Percentiles rank a stretch among this genome's conserved stretches.
Evolutionary conservation across 305 asterid species (phyloP).

Genomic region (Caryopteris hybrid): DNA sequence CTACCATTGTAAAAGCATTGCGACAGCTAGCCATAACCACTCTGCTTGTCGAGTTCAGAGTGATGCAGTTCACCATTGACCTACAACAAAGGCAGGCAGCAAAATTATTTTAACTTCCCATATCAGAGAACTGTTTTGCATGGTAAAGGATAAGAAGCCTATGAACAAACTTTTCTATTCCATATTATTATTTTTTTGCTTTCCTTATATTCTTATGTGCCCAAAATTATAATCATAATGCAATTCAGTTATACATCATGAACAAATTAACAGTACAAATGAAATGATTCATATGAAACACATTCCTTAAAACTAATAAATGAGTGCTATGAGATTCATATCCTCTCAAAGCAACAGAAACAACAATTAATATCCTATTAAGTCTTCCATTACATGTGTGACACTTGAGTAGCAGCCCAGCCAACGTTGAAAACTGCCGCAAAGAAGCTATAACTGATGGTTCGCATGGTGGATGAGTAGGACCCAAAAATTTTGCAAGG

Average conservation of each 20-base stretch:
- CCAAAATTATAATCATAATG: neutral
- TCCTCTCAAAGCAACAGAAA: neutral
- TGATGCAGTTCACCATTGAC: constrained; percentile 98
- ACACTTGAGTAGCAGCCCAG: constrained; percentile 98
- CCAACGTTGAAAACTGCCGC: constrained; percentile 87
- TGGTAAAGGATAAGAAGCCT: neutral
- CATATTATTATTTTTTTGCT: neutral
- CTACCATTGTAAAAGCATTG: constrained; percentile 88
- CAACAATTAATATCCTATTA: neutral
- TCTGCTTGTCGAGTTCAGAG: constrained; percentile 85
- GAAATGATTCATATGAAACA: neutral
- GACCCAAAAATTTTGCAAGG: constrained; percentile 77
- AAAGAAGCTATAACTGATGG: constrained; percentile 66
- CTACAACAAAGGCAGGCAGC: constrained; percentile 32
- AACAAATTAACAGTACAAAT: neutral
- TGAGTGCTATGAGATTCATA: neutral
- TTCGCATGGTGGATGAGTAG: constrained; percentile 44
- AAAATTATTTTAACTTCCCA: neutral
- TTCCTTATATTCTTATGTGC: neutral
- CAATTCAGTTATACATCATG: neutral
- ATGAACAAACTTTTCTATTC: neutral
- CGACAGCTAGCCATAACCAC: constrained; percentile 88
- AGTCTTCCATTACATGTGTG: constrained; percentile 65
- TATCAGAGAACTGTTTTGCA: neutral
- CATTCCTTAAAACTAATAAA: neutral